Evolutionary conservation across 2,329 filamentous ascomycete genomes (phyloP).

Genomic region (Diplodia corticola): DNA sequence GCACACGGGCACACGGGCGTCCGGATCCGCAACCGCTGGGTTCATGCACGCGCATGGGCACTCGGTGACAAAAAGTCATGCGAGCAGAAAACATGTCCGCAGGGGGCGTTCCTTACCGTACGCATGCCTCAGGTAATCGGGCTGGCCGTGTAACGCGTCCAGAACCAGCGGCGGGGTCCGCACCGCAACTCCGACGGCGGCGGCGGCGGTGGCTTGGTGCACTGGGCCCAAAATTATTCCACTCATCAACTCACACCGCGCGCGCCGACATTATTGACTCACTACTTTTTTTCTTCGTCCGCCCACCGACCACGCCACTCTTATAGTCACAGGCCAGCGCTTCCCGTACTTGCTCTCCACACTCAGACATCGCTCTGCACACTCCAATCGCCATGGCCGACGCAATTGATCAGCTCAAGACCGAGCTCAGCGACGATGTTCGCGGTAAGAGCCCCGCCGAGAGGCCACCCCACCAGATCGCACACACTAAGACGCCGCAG

Average conservation of each 20-base stretch:
- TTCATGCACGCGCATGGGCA: neutral
- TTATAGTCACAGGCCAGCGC: constrained; percentile 18
- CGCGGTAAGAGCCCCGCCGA: constrained; percentile 48
- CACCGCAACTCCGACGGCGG: neutral
- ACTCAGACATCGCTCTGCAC: constrained; percentile 25
- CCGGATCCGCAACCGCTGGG: neutral
- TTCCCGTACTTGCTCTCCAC: constrained; percentile 11
- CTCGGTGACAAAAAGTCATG: neutral
- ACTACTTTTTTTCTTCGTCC: constrained; percentile 4
- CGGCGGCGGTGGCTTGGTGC: neutral
- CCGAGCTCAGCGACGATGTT: constrained; percentile 51
- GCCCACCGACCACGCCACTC: constrained; percentile 6
- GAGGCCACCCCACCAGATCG: constrained; percentile 1
- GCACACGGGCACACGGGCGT: no score
- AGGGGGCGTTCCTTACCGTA: neutral
- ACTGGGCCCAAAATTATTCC: constrained; percentile 12
- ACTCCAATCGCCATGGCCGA: constrained; percentile 27
- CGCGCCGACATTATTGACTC: constrained; percentile 4
- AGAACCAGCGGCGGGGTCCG: neutral
- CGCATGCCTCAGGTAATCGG: neutral
- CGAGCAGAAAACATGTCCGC: neutral
- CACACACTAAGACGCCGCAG: constrained; percentile 48
- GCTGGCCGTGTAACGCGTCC: neutral
- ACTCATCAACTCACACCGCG: neutral
- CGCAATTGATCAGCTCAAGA: constrained; percentile 29